A percentile compares a stretch with the other conserved stretches of the same genome.
These are phyloP conservation scores for Bauhinia variegata DNA, from an alignment of 306 rosid genomes.

Conservation along the genomic window DNA sequence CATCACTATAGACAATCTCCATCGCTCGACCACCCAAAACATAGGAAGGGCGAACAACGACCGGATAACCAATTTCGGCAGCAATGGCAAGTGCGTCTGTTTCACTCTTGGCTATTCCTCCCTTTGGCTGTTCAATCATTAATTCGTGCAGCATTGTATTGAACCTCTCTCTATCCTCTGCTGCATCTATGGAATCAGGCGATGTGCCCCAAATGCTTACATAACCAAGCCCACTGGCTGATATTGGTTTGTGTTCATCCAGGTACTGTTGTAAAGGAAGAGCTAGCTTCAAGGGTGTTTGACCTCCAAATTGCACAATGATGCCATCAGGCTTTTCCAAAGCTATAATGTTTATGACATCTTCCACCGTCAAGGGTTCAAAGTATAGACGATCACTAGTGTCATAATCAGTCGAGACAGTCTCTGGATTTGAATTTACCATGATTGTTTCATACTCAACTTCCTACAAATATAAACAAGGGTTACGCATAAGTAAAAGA, in stretches of 20 bases:
- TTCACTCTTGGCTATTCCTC: constrained; percentile 97
- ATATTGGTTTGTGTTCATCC: constrained; percentile 73
- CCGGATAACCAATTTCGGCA: constrained; percentile 83
- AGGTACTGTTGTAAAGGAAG: constrained; percentile 83
- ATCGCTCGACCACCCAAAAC: constrained; percentile 98
- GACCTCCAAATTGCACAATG: constrained; percentile 99
- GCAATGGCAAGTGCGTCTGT: constrained; percentile 87
- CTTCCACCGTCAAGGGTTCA: constrained; percentile 91
- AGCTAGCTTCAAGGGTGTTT: constrained; percentile 88
- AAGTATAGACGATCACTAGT: constrained; percentile 95
- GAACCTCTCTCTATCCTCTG: constrained; percentile 97
- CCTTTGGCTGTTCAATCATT: constrained; percentile 93
- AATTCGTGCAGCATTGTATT: constrained; percentile 77
- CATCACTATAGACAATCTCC: constrained; percentile 91
- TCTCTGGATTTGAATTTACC: constrained; percentile 99
- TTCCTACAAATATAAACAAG: constrained; percentile 57
- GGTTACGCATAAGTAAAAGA: neutral
- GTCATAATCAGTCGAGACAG: constrained; percentile 96
- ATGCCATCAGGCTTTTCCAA: constrained; percentile 97
- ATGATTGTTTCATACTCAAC: constrained; percentile 95
- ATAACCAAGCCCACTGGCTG: constrained; percentile 68
- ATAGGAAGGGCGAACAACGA: constrained; percentile 94
- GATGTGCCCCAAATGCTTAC: constrained; percentile 97
- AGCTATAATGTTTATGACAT: constrained; percentile 81
- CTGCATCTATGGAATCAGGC: constrained; percentile 93